Conservation (phyloP, 768 basidiomycete species). For the Lactifluus volemus region DNA sequence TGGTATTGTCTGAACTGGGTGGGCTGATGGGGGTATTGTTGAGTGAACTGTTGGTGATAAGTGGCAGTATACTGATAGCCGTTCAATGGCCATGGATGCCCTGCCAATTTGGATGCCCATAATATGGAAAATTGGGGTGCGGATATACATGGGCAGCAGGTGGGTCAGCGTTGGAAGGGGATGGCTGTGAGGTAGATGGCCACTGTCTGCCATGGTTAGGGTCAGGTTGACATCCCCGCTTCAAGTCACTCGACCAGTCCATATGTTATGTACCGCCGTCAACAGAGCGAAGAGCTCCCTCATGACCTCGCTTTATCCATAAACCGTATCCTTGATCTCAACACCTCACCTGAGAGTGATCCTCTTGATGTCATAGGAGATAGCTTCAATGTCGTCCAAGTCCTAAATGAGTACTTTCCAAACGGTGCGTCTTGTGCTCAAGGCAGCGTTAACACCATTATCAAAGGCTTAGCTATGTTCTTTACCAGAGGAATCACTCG, state of each 20-base stretch:
- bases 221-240: neutral
- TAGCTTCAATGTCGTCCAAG: slow-evolving; percentile 46
- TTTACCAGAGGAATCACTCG: slow-evolving; percentile 62
- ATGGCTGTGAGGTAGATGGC: slow-evolving; percentile 11
- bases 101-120: slow-evolving; percentile 22
- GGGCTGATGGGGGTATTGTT: neutral
- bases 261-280: slow-evolving; percentile 11
- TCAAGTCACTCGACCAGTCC: no score
- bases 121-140: slow-evolving; percentile 20
- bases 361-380: slow-evolving; percentile 50
- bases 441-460: neutral
- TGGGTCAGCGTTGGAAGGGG: neutral
- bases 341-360: slow-evolving; percentile 37
- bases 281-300: slow-evolving; percentile 42
- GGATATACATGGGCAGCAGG: slow-evolving; percentile 11
- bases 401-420: slow-evolving; percentile 65
- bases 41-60: slow-evolving; percentile 18
- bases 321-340: slow-evolving; percentile 56
- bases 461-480: neutral
- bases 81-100: slow-evolving; percentile 17
- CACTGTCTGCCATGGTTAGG: slow-evolving; percentile 14
- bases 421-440: slow-evolving; percentile 44
- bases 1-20: slow-evolving; percentile 15
- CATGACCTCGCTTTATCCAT: slow-evolving; percentile 62
- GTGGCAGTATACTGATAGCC: slow-evolving; percentile 16